Conservation (phyloP, 139 green algal genomes). For the Gonium pectorale region DNA sequence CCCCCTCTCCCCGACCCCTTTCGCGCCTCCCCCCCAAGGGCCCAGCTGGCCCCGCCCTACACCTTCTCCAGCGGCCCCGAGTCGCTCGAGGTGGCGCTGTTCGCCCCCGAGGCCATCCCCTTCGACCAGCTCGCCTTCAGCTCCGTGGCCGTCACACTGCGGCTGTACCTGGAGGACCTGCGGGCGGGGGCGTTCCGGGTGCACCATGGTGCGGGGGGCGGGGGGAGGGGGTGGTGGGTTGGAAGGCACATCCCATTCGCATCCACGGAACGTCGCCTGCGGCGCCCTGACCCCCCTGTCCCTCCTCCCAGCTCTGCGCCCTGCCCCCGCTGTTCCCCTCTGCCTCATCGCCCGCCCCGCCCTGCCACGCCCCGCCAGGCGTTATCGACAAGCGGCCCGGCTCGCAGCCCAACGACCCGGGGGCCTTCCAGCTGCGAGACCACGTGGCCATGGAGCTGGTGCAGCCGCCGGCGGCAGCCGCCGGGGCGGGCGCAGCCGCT, state of each 20-base stretch:
- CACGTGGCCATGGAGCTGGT: conserved; percentile 56
- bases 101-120: conserved; percentile 78
- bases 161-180: conserved; percentile 73
- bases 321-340: too few relatives aligned
- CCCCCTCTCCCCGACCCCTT: neutral
- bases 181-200: conserved; percentile 60
- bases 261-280: too few relatives aligned
- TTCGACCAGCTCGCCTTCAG: conserved; percentile 84
- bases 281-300: too few relatives aligned
- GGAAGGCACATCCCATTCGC: too few relatives aligned
- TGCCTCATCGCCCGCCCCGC: too few relatives aligned
- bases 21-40: neutral
- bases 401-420: conserved; percentile 71
- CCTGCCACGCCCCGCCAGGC: conserved; percentile 6
- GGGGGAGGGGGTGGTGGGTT: neutral
- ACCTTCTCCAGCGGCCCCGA: conserved; percentile 68
- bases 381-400: conserved; percentile 80
- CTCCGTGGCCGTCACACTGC: conserved; percentile 71
- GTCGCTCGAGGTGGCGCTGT: conserved; percentile 79
- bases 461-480: too few relatives aligned
- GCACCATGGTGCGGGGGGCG: conserved; percentile 66
- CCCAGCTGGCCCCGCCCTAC: conserved; percentile 54
- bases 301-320: too few relatives aligned
- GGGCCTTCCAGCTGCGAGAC: conserved; percentile 68
- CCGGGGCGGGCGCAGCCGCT: neutral